phyloP scores from a whole-genome alignment of 2,329 filamentous ascomycete genomes.

The Colletotrichum trifolii region DNA sequence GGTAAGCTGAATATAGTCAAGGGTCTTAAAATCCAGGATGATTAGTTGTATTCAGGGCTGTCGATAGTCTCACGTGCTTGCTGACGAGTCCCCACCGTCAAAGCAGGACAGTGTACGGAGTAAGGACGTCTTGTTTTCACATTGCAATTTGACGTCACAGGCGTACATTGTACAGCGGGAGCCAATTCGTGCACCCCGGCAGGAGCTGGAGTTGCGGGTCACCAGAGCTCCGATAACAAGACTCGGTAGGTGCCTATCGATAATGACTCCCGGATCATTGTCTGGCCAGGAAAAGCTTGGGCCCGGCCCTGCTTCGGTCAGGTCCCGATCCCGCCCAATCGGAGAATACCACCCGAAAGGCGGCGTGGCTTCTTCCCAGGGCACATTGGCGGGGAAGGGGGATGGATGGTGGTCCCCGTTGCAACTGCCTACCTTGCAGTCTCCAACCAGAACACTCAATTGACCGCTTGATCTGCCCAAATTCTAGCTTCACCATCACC shows the following conservation, averaged over 20 bases:
- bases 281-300: slow-evolving; percentile 11
- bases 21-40: slow-evolving; percentile 5
- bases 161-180: background rate
- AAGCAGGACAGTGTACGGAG: too few relatives aligned
- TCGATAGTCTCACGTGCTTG: slow-evolving; percentile 22
- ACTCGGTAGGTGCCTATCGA: slow-evolving; percentile 12
- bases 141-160: slow-evolving; percentile 21
- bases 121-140: too few relatives aligned
- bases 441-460: slow-evolving; percentile 20
- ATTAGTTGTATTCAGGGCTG: slow-evolving; percentile 17
- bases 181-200: background rate
- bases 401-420: slow-evolving; percentile 13
- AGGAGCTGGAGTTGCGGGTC: too few relatives aligned
- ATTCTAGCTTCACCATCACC: slow-evolving; percentile 5
- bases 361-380: slow-evolving; percentile 34
- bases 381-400: background rate
- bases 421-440: slow-evolving; percentile 29
- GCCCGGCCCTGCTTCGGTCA: background rate
- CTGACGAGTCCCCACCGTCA: background rate
- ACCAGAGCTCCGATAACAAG: too few relatives aligned
- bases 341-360: slow-evolving; percentile 11
- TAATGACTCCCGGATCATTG: background rate
- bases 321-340: slow-evolving; percentile 22
- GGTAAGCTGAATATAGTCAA: background rate
- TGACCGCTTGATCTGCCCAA: slow-evolving; percentile 6